Conservation (phyloP, 2,329 filamentous ascomycete genomes). For the Ophiostoma ulmi region DNA sequence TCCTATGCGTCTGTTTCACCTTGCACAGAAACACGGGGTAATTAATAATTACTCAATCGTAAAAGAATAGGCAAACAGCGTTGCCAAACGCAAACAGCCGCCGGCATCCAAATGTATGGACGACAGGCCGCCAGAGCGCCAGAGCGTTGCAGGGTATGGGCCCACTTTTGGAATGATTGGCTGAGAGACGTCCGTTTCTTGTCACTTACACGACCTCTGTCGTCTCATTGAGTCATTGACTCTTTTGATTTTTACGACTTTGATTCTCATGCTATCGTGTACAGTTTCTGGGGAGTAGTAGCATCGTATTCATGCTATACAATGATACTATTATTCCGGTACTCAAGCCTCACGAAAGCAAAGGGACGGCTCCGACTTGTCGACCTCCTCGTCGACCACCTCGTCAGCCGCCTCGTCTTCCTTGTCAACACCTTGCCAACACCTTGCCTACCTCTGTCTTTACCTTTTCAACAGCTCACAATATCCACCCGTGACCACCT, state of each 20-base stretch:
- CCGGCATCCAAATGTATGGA: background rate
- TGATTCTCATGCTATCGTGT: background rate
- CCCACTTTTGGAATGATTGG: slow-evolving; percentile 16
- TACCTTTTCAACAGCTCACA: background rate
- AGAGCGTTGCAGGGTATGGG: background rate
- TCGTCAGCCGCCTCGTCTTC: too few species aligned
- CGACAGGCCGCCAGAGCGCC: slow-evolving; percentile 2
- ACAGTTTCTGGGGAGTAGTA: background rate
- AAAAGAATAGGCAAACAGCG: background rate
- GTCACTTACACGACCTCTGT: slow-evolving; percentile 14
- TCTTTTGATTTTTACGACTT: background rate
- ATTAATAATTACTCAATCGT: background rate
- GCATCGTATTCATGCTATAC: background rate
- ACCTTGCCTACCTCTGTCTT: background rate
- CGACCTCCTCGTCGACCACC: background rate
- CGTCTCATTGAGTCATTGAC: background rate
- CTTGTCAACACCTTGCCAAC: background rate
- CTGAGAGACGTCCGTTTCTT: slow-evolving; percentile 6
- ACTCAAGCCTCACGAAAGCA: background rate
- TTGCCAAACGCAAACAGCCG: background rate
- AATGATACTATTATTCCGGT: background rate
- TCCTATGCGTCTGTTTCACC: slow-evolving; percentile 24
- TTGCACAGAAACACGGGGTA: background rate
- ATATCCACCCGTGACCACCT: background rate
- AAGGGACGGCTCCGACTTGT: background rate